These are phyloP conservation scores for Daucus carota DNA, from an alignment of 129 eudicot genomes.

Conservation along the genomic window DH1_v3.0 NC_030385.2:15191001-15191500, in stretches of 20 bases:
- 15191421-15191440: no score
- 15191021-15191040: no score
- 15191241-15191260: neutral
- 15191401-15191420: no score
- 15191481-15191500: no score
- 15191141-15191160: constrained; percentile 9
- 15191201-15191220: constrained; percentile 9
- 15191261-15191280: neutral
- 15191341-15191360: neutral
- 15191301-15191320: no score
- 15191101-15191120: no score
- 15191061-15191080: no score
- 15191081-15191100: no score
- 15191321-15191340: neutral
- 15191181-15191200: constrained; percentile 7
- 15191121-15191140: constrained; percentile 10
- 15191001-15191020: no score
- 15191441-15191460: no score
- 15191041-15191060: no score
- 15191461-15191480: no score
- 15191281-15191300: neutral
- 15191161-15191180: constrained; percentile 5
- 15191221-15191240: neutral
- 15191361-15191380: neutral
- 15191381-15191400: neutral